Evolutionary conservation across 2,329 filamentous ascomycete species (phyloP).

Genomic region (Ceratocystiopsis minuta): DNA sequence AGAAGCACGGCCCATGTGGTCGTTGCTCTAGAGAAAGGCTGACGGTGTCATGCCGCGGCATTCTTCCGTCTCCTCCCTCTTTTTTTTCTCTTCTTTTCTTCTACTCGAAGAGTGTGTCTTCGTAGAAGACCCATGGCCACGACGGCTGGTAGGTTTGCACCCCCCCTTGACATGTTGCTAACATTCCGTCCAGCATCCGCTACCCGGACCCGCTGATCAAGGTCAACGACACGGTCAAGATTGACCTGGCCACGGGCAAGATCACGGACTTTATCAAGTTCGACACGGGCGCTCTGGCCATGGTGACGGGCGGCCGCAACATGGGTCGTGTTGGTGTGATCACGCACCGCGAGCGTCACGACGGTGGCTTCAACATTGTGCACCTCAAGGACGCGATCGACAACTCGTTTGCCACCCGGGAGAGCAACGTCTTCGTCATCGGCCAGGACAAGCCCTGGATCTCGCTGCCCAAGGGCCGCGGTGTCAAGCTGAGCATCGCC

Average conservation of each 20-base stretch:
- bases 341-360: slow-evolving; percentile 99
- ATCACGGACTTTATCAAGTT: slow-evolving; percentile 97
- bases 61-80: background rate
- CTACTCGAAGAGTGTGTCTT: too few relatives aligned
- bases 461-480: slow-evolving; percentile 98
- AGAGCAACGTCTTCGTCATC: slow-evolving; percentile 99
- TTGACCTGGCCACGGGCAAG: slow-evolving; percentile 92
- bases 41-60: too few relatives aligned
- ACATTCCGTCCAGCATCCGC: slow-evolving; percentile 55
- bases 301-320: slow-evolving; percentile 99
- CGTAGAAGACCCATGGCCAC: slow-evolving; percentile 3
- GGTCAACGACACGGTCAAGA: slow-evolving; percentile 99
- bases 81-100: background rate
- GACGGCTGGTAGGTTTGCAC: slow-evolving; percentile 36
- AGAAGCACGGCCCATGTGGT: too few relatives aligned
- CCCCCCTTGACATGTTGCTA: slow-evolving; percentile 22
- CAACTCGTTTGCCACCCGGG: slow-evolving; percentile 98
- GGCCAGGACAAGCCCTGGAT: slow-evolving; percentile 98
- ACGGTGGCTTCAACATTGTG: slow-evolving; percentile 99
- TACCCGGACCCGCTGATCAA: slow-evolving; percentile 97
- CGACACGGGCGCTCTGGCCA: slow-evolving; percentile 93
- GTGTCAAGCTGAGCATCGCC: slow-evolving; percentile 98
- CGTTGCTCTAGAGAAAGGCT: too few relatives aligned
- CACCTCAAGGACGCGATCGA: slow-evolving; percentile 99
- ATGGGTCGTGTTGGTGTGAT: slow-evolving; percentile 99